These are phyloP conservation scores for Infundibulicybe gibba DNA, from an alignment of 768 basidiomycete genomes.

Conservation along the genomic window DNA sequence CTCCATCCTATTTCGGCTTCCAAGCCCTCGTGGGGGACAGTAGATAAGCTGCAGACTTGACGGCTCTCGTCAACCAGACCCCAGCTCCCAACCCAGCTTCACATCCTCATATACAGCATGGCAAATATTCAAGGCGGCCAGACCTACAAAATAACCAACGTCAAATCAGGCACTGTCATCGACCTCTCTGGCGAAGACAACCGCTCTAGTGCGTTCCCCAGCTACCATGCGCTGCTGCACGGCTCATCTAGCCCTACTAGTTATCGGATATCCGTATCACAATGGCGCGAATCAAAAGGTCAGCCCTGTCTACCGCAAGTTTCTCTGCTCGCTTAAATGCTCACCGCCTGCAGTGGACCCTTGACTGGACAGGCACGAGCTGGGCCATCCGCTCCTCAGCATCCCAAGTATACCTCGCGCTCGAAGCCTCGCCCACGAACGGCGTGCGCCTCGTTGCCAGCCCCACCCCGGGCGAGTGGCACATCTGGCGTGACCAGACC, in stretches of 20 bases:
- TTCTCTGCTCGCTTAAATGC: background rate
- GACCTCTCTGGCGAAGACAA: conserved; percentile 56
- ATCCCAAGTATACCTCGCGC: conserved; percentile 36
- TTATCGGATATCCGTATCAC: conserved; percentile 45
- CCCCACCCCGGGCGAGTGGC: conserved; percentile 38
- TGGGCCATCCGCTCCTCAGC: conserved; percentile 41
- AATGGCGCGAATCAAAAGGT: conserved; percentile 48
- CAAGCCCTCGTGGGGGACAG: too few relatives aligned
- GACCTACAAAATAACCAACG: conserved; percentile 47
- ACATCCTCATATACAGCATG: too few relatives aligned
- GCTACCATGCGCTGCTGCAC: background rate
- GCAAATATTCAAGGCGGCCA: conserved; percentile 16
- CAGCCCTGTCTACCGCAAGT: conserved; percentile 3
- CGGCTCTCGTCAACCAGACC: too few relatives aligned
- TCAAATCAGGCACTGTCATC: conserved; percentile 45
- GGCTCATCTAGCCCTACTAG: conserved; percentile 16
- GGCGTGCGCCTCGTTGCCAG: conserved; percentile 37
- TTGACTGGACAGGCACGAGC: conserved; percentile 31
- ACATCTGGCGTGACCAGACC: conserved; percentile 42
- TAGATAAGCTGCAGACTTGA: too few relatives aligned
- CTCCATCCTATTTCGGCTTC: too few relatives aligned
- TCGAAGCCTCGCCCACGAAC: conserved; percentile 32
- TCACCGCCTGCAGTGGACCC: conserved; percentile 38
- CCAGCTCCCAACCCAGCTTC: too few relatives aligned
- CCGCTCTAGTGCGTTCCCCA: conserved; percentile 31